Base-by-base conservation (phyloP, 2,329 filamentous ascomycete species). In the Stemphylium vesicarium region DNA sequence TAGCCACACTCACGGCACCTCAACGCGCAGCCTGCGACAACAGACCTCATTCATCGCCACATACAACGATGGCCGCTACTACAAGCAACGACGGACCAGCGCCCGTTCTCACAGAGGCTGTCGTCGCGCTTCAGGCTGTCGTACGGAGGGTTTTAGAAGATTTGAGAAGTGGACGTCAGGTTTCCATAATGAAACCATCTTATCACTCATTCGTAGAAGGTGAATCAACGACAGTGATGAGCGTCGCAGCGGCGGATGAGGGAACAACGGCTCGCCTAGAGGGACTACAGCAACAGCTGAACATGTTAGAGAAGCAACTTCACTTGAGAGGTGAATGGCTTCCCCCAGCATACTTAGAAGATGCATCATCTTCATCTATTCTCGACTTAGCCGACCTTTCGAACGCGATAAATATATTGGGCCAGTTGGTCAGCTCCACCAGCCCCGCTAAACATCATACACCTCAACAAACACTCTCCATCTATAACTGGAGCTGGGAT, bases 401-500 rank as follows among this genome's bases (percentile, higher is more conserved):
- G 7, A 52, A 44, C 11, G 60, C 62, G 1, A 49, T 58, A 36
- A 33, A 37, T 9, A 40, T 63, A 31, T 50, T 65, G 16, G 24
- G 45, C 15, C 45, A 59, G 22, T 31, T 60, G 11, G 29, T 54
- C 22, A 33, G 26, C n/a, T 47, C 53, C 24, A 32, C 50, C 16
- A 12, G 43, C 13, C 18, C 45, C 4, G 16, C n/a, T 38, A 35
- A 39, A 15, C 39, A 29, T 16, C n/a, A 38, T 3, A 53, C 51
- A 7, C 56, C 61, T 1, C 58, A 52, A 6, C 13, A 26, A 18
- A 45, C 42, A 2, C 38, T 60, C 4, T 51, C 56, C 11, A 41
- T 45, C 7, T 54, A 56, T 18, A 22, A 50, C 5, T 64, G 59
- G 59, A 40, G 15, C 9, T 64, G 62, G 62, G 59, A 64, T 33